A percentile compares a stretch with the other conserved stretches of the same genome.
These are phyloP conservation scores for Podaxis rugospora DNA, from an alignment of 768 basidiomycete genomes.

Conservation along the genomic window DNA sequence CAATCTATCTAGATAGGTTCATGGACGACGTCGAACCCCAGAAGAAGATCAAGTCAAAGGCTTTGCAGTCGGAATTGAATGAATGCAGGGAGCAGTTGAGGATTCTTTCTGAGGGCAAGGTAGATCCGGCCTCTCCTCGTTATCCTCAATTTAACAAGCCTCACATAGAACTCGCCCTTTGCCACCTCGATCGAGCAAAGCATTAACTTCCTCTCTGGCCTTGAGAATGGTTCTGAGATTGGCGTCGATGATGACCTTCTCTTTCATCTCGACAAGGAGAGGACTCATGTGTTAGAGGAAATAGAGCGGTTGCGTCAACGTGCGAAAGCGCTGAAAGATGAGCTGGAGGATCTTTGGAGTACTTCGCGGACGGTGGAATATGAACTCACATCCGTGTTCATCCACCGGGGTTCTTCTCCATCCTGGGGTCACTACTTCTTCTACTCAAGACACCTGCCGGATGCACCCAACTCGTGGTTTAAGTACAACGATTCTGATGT, in stretches of 20 bases:
- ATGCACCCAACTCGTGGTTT: constrained; percentile 82
- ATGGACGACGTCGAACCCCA: constrained; percentile 67
- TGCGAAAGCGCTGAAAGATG: constrained; percentile 53
- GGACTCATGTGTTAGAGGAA: constrained; percentile 46
- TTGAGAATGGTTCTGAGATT: constrained; percentile 37
- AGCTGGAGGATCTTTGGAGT: constrained; percentile 73
- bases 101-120: constrained; percentile 68
- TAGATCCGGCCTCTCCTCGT: constrained; percentile 22
- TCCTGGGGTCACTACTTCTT: constrained; percentile 96
- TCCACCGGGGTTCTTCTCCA: constrained; percentile 85
- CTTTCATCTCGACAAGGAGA: constrained; percentile 48
- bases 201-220: constrained; percentile 49
- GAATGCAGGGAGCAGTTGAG: constrained; percentile 64
- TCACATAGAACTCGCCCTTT: constrained; percentile 55
- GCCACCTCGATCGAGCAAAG: constrained; percentile 51
- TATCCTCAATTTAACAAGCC: constrained; percentile 3
- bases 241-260: constrained; percentile 62
- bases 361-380: constrained; percentile 67
- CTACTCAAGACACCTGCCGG: constrained; percentile 85
- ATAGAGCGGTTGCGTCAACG: constrained; percentile 50
- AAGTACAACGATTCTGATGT: constrained; percentile 96
- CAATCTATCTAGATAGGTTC: constrained; percentile 89
- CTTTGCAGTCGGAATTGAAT: constrained; percentile 63
- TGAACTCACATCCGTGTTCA: constrained; percentile 91
- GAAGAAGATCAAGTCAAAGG: constrained; percentile 69